These are phyloP conservation scores for Apophysomyces variabilis DNA, from an alignment of 371 early-diverging fungal genomes.

Conservation along the genomic window DNA sequence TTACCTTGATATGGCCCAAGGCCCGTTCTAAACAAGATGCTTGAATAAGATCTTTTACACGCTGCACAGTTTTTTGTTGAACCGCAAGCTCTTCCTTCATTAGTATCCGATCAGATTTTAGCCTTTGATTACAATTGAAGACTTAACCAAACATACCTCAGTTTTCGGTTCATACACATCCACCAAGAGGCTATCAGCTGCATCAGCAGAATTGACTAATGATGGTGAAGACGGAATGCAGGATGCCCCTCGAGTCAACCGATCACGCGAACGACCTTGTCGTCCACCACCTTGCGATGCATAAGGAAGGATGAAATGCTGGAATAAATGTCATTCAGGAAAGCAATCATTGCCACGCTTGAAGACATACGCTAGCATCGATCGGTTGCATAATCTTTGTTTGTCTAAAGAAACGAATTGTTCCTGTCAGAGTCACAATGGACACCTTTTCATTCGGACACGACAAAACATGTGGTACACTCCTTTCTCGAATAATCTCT, in stretches of 20 bases:
- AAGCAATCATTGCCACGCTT: not conserved
- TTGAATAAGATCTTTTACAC: conserved; percentile 20
- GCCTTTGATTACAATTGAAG: not conserved
- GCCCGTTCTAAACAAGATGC: conserved; percentile 12
- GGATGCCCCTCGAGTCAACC: not conserved
- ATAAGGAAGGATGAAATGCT: conserved; percentile 7
- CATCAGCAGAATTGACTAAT: too few species aligned
- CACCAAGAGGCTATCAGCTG: conserved; percentile 28
- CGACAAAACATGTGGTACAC: not conserved
- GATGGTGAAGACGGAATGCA: not conserved
- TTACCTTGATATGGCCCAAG: conserved; percentile 13
- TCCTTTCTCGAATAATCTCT: too few species aligned
- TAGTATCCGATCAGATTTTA: not conserved
- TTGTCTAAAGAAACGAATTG: not conserved
- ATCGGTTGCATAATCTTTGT: conserved; percentile 3
- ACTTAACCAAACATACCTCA: conserved; percentile 18
- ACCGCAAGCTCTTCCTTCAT: conserved; percentile 28
- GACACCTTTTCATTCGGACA: not conserved
- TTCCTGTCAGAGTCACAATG: not conserved
- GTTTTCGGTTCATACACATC: conserved; percentile 34
- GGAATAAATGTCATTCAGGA: not conserved
- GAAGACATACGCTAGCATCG: not conserved
- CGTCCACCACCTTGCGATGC: not conserved
- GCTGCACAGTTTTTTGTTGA: conserved; percentile 22
- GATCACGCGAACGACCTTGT: not conserved